These are phyloP conservation scores for Guyanaporus albipodus DNA, from an alignment of 768 basidiomycete genomes.

Conservation along the genomic window DNA sequence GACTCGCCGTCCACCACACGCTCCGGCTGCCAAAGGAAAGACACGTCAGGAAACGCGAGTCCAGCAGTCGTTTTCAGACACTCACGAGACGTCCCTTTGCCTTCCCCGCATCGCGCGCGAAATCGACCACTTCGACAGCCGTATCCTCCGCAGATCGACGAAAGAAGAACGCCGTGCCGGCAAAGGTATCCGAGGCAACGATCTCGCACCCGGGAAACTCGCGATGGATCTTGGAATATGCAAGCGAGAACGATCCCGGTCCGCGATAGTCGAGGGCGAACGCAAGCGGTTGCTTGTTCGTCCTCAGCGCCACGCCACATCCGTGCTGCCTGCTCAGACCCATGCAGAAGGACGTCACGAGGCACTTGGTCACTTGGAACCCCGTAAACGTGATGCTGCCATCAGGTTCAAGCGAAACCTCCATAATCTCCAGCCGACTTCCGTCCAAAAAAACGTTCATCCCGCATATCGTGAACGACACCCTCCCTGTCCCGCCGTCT, in stretches of 20 bases:
- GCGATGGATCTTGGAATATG: neutral
- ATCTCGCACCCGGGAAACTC: neutral
- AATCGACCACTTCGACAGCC: slow-evolving; percentile 1
- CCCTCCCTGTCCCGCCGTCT: neutral
- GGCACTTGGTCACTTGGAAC: neutral
- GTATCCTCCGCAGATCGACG: neutral
- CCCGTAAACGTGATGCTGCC: neutral
- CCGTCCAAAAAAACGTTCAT: neutral
- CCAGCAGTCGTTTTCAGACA: neutral
- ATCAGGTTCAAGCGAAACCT: slow-evolving; percentile 6
- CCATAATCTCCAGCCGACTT: neutral
- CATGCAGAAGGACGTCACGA: neutral
- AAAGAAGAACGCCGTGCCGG: neutral
- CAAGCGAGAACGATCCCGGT: neutral
- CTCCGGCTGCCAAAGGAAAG: neutral
- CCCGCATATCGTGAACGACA: slow-evolving; percentile 2
- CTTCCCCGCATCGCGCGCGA: neutral
- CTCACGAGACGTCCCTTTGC: neutral
- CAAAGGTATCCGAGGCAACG: neutral
- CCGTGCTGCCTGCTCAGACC: neutral
- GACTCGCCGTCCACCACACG: neutral
- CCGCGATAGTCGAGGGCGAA: slow-evolving; percentile 1
- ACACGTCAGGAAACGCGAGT: neutral
- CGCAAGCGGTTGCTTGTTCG: neutral
- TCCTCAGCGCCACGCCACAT: neutral